Evolutionary conservation across 2,329 filamentous ascomycete genomes (phyloP), one percentile per base, ranked within the genome.

Genomic region (Oidium heveae): DNA sequence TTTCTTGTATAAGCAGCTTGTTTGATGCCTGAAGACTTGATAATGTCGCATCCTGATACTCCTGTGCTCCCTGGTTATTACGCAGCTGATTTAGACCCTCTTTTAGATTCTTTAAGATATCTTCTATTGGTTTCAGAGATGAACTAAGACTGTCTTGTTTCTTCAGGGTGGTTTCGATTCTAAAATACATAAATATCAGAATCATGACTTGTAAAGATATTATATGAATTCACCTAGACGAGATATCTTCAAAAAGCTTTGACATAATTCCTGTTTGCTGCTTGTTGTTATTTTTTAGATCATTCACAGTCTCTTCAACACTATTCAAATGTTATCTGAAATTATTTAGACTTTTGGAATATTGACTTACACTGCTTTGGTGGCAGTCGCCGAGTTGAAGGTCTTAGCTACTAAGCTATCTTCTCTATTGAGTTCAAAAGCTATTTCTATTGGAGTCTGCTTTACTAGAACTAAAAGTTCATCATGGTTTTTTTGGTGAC

Each of bases 201-300:
- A 55, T 41, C 12, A 5, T 32, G 15, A 15, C 37, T 39, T n/a
- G 12, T 6, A 16, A 16, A 39, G 37, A 39, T 39, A 39, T 39
- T 9, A 32, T 8, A 16, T 28, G 36, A 44, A 15, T 54, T 52
- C 56, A 64, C 63, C 57, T 61, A 4, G 54, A 55, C 32, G 56
- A 63, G 6, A 61, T 24, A 47, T 61, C 58, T 46, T 63, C 58
- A 13, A 63, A 54, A n/a, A 60, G 53, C 28, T 60, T 61, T 0
- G 53, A 47, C 28, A 64, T 24, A 16, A 57, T 50, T 20, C 53
- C 47, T 39, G 59, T 53, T 37, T 54, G 46, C 15, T 61, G 55
- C n/a, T 32, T 52, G 16, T 59, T 54, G 24, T 50, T 37, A 16
- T 34, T 58, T 28, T 57, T 56, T 22, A 61, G 22, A 32, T 53